A percentile compares a stretch with the other conserved stretches of the same genome.
Conservation (phyloP, 2,329 filamentous ascomycete species). For the Scorias spongiosa region DNA sequence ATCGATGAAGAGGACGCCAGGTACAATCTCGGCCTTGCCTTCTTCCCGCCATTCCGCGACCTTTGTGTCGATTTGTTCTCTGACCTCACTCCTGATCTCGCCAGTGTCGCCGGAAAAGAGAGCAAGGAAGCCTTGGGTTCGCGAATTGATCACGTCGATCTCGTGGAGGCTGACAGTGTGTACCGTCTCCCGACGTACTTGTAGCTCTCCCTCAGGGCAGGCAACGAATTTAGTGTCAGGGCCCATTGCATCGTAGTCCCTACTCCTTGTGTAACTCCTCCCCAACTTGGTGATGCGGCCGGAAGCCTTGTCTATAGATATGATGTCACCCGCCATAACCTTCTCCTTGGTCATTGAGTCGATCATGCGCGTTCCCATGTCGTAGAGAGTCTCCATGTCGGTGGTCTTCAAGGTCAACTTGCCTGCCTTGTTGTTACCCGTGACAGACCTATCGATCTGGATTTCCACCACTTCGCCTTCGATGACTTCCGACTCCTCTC, state of each 20-base stretch:
- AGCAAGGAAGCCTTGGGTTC: slow-evolving; percentile 94
- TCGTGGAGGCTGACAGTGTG: slow-evolving; percentile 96
- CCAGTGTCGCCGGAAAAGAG: slow-evolving; percentile 96
- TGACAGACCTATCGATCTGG: slow-evolving; percentile 92
- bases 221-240: slow-evolving; percentile 96
- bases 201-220: slow-evolving; percentile 91
- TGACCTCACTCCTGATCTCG: slow-evolving; percentile 91
- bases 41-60: slow-evolving; percentile 99
- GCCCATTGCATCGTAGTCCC: slow-evolving; percentile 98
- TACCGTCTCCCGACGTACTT: slow-evolving; percentile 91
- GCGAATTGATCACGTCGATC: slow-evolving; percentile 97
- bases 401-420: slow-evolving; percentile 99
- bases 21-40: slow-evolving; percentile 95
- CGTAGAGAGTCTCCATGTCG: slow-evolving; percentile 98
- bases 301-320: slow-evolving; percentile 95
- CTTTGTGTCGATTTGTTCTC: slow-evolving; percentile 98
- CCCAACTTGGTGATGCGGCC: slow-evolving; percentile 97
- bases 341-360: slow-evolving; percentile 99
- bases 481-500: slow-evolving; percentile 98
- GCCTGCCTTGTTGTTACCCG: slow-evolving; percentile 89
- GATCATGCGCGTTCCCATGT: slow-evolving; percentile 99
- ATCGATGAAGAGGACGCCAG: slow-evolving; percentile 93
- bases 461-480: slow-evolving; percentile 98
- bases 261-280: slow-evolving; percentile 80
- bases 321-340: slow-evolving; percentile 95